These are phyloP conservation scores for Ophiostoma perfectum DNA, from an alignment of 2,329 filamentous ascomycete genomes.

Conservation along the genomic window DNA sequence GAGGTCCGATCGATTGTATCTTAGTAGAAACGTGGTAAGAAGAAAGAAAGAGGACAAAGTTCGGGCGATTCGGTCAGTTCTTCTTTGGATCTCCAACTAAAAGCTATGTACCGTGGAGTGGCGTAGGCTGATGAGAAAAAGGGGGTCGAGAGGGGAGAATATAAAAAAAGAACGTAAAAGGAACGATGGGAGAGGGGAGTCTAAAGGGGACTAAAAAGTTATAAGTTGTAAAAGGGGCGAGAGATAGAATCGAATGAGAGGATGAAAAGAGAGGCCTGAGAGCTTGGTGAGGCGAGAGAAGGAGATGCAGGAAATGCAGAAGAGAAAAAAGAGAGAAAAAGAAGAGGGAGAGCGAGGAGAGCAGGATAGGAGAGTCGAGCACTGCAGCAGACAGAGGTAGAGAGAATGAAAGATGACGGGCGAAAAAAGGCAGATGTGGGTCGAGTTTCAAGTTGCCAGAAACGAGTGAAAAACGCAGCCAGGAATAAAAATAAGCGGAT, in stretches of 20 bases:
- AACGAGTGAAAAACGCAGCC: slow-evolving; percentile 1
- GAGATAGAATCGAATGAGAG: slow-evolving; percentile 13
- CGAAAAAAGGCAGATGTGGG: slow-evolving; percentile 21
- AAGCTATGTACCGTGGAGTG: slow-evolving; percentile 6
- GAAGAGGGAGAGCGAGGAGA: background rate
- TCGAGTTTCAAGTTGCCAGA: slow-evolving; percentile 22
- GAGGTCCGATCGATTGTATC: background rate
- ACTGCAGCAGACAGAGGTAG: background rate
- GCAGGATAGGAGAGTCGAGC: slow-evolving; percentile 11
- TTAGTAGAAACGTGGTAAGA: slow-evolving; percentile 1
- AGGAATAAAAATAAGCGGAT: background rate
- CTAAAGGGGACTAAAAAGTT: slow-evolving; percentile 18
- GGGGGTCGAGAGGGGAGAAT: slow-evolving; percentile 4
- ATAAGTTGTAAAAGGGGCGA: slow-evolving; percentile 13
- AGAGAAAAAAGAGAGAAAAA: slow-evolving; percentile 7
- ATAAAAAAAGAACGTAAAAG: slow-evolving; percentile 16
- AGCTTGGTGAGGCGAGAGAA: slow-evolving; percentile 13
- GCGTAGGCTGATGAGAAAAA: slow-evolving; percentile 10
- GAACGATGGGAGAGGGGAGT: background rate
- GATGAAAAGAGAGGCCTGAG: slow-evolving; percentile 7
- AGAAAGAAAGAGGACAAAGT: slow-evolving; percentile 1
- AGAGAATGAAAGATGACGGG: slow-evolving; percentile 4
- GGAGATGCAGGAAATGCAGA: slow-evolving; percentile 7
- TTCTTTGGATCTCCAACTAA: slow-evolving; percentile 13
- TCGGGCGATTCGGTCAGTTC: slow-evolving; percentile 6